Conservation (phyloP, 1,139 yeast genomes). For the Sugiyamaella sp. region DNA sequence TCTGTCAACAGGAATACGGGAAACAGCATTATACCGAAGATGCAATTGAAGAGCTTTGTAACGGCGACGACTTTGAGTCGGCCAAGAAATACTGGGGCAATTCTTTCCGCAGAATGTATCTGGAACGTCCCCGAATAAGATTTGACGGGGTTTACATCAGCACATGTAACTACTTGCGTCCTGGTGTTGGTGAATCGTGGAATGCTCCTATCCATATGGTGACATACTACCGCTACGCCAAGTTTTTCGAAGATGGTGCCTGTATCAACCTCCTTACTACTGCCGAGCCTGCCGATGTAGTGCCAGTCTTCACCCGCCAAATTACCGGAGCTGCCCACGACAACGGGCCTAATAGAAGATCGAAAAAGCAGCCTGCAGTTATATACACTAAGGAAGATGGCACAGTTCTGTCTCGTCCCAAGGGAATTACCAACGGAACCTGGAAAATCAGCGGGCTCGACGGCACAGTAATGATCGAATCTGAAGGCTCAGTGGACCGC, state of each 20-base stretch:
- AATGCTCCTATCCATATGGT: slow-evolving; percentile 76
- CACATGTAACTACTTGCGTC: slow-evolving; percentile 79
- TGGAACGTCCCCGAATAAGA: slow-evolving; percentile 69
- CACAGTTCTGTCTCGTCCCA: slow-evolving; percentile 33
- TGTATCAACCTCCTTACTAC: slow-evolving; percentile 45
- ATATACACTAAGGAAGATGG: slow-evolving; percentile 33
- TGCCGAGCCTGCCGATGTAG: slow-evolving; percentile 36
- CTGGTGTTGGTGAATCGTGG: slow-evolving; percentile 78
- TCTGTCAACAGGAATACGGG: slow-evolving; percentile 61
- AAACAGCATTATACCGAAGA: slow-evolving; percentile 48
- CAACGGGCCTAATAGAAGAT: slow-evolving; percentile 38
- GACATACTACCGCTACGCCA: slow-evolving; percentile 80
- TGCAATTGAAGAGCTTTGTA: slow-evolving; percentile 24
- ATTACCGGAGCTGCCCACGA: slow-evolving; percentile 19
- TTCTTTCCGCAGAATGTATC: slow-evolving; percentile 46
- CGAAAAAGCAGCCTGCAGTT: slow-evolving; percentile 25
- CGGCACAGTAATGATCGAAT: slow-evolving; percentile 55
- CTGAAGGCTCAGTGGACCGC: slow-evolving; percentile 63
- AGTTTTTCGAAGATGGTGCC: slow-evolving; percentile 80
- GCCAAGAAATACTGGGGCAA: slow-evolving; percentile 31
- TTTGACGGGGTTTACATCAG: slow-evolving; percentile 85
- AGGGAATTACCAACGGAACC: slow-evolving; percentile 47
- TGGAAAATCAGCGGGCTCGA: slow-evolving; percentile 58
- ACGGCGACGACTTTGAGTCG: slow-evolving; percentile 17
- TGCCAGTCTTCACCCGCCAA: slow-evolving; percentile 48